Evolutionary conservation across 345 rosid genomes (phyloP).

Genomic region (Citrus mangshanensis): DNA sequence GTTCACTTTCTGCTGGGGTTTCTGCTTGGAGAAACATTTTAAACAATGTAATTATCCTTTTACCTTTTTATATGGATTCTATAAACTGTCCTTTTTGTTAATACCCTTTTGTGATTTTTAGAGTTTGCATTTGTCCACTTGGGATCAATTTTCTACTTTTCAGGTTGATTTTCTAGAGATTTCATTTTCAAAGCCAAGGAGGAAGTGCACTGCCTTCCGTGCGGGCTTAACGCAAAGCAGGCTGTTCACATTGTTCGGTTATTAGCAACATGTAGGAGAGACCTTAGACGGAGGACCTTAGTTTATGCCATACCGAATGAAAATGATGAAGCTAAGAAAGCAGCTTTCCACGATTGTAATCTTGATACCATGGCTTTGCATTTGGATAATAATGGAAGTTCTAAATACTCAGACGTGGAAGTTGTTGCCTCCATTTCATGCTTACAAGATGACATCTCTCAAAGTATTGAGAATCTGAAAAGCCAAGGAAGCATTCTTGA

Average conservation of each 20-base stretch:
- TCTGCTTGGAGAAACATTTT: neutral
- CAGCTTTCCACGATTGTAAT: slow-evolving; percentile 21
- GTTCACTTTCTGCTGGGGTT: slow-evolving; percentile 9
- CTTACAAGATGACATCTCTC: slow-evolving; percentile 24
- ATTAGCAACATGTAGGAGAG: slow-evolving; percentile 12
- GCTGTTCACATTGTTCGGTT: slow-evolving; percentile 9
- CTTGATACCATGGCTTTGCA: slow-evolving; percentile 19
- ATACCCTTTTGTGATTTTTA: neutral
- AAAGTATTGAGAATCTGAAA: slow-evolving; percentile 17
- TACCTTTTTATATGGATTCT: neutral
- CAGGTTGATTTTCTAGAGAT: slow-evolving; percentile 35
- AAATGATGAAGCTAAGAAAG: slow-evolving; percentile 28
- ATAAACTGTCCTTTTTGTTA: neutral
- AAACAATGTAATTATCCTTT: slow-evolving; percentile 9
- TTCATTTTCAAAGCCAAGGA: slow-evolving; percentile 19
- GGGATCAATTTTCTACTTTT: neutral
- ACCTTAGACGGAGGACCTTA: slow-evolving; percentile 17
- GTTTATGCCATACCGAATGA: slow-evolving; percentile 22
- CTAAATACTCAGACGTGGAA: slow-evolving; percentile 19
- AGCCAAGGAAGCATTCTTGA: slow-evolving; percentile 36
- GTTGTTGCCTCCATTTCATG: slow-evolving; percentile 17
- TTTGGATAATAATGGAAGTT: slow-evolving; percentile 23
- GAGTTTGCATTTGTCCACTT: neutral
- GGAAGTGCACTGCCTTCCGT: slow-evolving; percentile 21
- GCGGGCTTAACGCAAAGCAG: slow-evolving; percentile 12